Conservation (phyloP, 2,329 filamentous ascomycete genomes). For the Raffaelea albimanens region DNA sequence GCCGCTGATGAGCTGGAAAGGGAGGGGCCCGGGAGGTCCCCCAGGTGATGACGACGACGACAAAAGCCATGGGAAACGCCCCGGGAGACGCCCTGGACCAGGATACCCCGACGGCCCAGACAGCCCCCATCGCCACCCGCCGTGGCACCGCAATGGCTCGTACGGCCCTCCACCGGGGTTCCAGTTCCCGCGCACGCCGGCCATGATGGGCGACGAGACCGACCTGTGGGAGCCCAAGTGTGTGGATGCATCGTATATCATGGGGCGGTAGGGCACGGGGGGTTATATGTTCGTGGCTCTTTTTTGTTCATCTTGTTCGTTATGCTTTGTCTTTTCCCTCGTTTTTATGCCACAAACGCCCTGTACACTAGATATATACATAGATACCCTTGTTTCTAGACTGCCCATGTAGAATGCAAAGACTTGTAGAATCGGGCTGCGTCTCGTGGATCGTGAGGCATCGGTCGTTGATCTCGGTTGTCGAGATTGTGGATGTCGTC, state of each 20-base stretch:
- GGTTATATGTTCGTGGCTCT: too few species aligned
- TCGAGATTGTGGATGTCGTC: too few species aligned
- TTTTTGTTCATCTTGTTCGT: too few species aligned
- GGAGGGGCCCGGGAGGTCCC: conserved; percentile 3
- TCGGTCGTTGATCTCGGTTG: too few species aligned
- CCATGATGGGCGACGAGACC: conserved; percentile 17
- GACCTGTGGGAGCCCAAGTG: conserved; percentile 22
- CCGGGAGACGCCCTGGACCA: not conserved
- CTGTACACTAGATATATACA: too few species aligned
- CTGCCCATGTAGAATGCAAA: too few species aligned
- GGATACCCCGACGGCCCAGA: not conserved
- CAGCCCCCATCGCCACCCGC: not conserved
- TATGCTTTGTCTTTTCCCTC: not conserved
- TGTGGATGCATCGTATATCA: conserved; percentile 12
- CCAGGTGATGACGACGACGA: not conserved
- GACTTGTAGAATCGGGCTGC: too few species aligned
- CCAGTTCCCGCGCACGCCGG: conserved; percentile 12
- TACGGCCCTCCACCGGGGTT: conserved; percentile 3
- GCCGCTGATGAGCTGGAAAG: conserved; percentile 23
- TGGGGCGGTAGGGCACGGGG: not conserved
- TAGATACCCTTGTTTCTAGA: too few species aligned
- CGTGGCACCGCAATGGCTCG: conserved; percentile 3
- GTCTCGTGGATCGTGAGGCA: too few species aligned
- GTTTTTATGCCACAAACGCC: too few species aligned
- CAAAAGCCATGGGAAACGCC: not conserved